A percentile compares a stretch with the other conserved stretches of the same genome.
These are phyloP conservation scores for Cordyceps javanica DNA, from an alignment of 2,329 filamentous ascomycete genomes.

Conservation along the genomic window DNA sequence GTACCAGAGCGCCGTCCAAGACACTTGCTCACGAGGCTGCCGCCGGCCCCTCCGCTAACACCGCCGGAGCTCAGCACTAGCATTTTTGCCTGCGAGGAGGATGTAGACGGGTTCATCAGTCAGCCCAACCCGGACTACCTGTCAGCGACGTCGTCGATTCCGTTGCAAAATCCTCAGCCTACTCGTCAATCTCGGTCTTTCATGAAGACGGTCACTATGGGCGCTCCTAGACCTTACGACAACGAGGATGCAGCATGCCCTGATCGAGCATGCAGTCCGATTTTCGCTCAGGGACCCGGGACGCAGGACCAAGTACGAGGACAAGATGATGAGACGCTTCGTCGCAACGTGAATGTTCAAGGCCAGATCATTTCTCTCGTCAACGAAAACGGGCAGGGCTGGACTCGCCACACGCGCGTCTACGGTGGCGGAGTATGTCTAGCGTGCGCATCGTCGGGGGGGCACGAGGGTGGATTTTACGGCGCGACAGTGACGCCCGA, in stretches of 20 bases:
- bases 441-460: conserved; percentile 44
- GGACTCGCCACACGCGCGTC: conserved; percentile 53
- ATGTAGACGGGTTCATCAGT: conserved; percentile 37
- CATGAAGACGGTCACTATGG: conserved; percentile 34
- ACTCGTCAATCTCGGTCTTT: conserved; percentile 37
- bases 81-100: conserved; percentile 38
- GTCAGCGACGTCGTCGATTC: conserved; percentile 27
- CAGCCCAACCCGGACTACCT: conserved; percentile 46
- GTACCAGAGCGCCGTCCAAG: conserved; percentile 16
- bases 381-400: conserved; percentile 42
- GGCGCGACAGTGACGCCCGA: conserved; percentile 47
- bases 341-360: conserved; percentile 36
- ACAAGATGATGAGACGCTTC: conserved; percentile 20
- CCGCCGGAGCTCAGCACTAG: conserved; percentile 38
- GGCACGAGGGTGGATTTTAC: conserved; percentile 45
- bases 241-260: conserved; percentile 18
- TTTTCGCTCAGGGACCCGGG: conserved; percentile 38
- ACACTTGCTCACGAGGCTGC: conserved; percentile 31
- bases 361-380: conserved; percentile 46
- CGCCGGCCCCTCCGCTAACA: conserved; percentile 43
- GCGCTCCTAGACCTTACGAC: conserved; percentile 23
- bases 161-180: conserved; percentile 22
- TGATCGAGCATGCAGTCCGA: conserved; percentile 29
- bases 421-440: conserved; percentile 53
- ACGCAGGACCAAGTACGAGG: not conserved